Evolutionary conservation across 2,329 filamentous ascomycete species (phyloP), one percentile per base, ranked within the genome.

Genomic region (Pestalotiopsis sp.): DNA sequence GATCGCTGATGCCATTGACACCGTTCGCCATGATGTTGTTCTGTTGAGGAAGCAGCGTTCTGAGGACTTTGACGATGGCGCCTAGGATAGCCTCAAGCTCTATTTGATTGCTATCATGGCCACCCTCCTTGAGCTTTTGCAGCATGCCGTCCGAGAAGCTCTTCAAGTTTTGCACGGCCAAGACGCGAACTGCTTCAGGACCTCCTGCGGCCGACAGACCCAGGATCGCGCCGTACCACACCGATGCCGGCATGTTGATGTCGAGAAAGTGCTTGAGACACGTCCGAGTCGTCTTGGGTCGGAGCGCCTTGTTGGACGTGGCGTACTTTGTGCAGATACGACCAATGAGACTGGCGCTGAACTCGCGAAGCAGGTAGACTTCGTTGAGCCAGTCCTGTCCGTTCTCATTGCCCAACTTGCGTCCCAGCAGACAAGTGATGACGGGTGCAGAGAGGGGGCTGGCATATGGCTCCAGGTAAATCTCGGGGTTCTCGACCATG

Each of bases 241-340:
- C 92, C 1, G 93, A 90, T 0, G 94, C 88, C 0, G 94, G 91
- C 76, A 95, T 94, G 58, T 91, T 90, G 0, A 94, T 93, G 75
- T 98, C 95, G 38, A 99, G 87, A 80, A 98, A 95, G 75, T 92
- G 91, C 82, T 97, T 97, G 41, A 98, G 87, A 76, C 94, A 98
- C 0, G 95, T 96, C n/a, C 96, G 89, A 4, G 94, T 95, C 38
- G 99, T 91, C 72, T 97, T 93, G 2, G 95, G 91, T 68, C 94
- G 93, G 31, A 98, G 88, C 14, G 94, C 91, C 58, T 92, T 90
- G 68, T 95, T 97, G 4, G 91, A 92, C 31, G 90, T 87, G 5
- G 92, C 90, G 82, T 97, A 98, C 76, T 95, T 95, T 71, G 87
- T 88, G 4, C 93, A 91, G 52, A 99, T 93, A 45, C 90, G 88